Base-by-base conservation (phyloP, 345 rosid species). In the Rhodamnia rubescens region DNA sequence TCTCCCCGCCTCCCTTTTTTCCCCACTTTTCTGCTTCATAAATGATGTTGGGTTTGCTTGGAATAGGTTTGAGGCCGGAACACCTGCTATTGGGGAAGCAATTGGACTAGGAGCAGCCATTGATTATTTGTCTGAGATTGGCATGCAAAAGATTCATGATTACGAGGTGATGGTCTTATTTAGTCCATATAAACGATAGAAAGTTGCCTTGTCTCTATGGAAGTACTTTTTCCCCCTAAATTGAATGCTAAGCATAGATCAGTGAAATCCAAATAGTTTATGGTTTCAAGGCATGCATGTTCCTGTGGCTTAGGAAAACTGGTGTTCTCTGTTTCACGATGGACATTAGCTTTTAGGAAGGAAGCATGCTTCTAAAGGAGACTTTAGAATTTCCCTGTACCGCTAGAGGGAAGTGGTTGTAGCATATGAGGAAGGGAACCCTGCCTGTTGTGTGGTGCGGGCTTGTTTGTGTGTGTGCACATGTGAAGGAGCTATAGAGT, bases 51-150 rank as follows among this genome's bases (percentile, higher is more conserved):
- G 36, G 47, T 69, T 69, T 69, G 15, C n/a, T 11, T 84, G 85
- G 90, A 83, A 86, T 87, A 96, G 99, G 90, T 97, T 97, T 86
- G 99, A 96, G 91, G 99, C 99, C 85, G 99, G 98, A 89, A 97
- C 99, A 86, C 99, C 99, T 57, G 99, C 98, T 85, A 97, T 97
- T 84, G 99, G 98, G 15, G 98, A 97, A 91, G 95, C 95, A 40
- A 95, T 97, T 88, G 99, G 96, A 84, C 88, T 97, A 87, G 99
- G 98, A 90, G 98, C 98, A 74, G 99, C 98, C 78, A 86, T 94
- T 82, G 99, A 97, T 88, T 97, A 97, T 91, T 91, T 97, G 86
- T 90, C 93, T 59, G 90, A 85, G 75, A 93, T 97, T 74, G 98
- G 98, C 88, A 97, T 97, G 98, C 90, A 91, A 64, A 94, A 88